Evolutionary conservation across 371 early-diverging fungal genomes (phyloP).

Genomic region (Mortierella sp.): DNA sequence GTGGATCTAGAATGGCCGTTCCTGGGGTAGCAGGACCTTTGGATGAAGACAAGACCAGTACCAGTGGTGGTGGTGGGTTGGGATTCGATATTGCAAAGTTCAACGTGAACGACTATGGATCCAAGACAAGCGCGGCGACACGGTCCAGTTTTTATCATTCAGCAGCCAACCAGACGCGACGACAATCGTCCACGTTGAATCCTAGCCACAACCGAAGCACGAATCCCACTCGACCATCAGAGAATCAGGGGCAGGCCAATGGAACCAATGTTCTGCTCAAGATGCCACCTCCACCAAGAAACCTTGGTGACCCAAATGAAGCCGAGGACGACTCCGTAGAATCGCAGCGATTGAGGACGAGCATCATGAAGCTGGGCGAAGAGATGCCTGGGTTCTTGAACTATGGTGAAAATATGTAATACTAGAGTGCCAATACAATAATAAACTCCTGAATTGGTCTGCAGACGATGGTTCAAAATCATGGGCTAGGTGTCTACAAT

Average conservation of each 20-base stretch:
- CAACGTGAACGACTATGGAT: neutral
- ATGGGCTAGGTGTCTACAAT: too few species aligned
- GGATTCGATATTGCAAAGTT: constrained; percentile 35
- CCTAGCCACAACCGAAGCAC: constrained; percentile 12
- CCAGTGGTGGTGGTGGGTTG: constrained; percentile 1
- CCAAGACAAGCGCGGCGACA: neutral
- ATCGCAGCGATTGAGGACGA: constrained; percentile 9
- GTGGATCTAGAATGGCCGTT: constrained; percentile 19
- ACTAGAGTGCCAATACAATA: neutral
- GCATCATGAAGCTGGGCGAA: constrained; percentile 27
- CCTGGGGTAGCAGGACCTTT: constrained; percentile 9
- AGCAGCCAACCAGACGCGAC: constrained; percentile 14
- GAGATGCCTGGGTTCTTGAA: constrained; percentile 28
- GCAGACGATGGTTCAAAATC: too few species aligned
- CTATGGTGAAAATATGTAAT: constrained; percentile 21
- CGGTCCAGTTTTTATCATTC: constrained; percentile 4
- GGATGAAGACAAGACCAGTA: neutral
- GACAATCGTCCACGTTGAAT: constrained; percentile 34
- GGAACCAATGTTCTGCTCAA: neutral
- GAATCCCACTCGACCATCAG: too few species aligned
- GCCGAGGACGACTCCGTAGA: neutral
- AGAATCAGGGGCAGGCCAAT: neutral
- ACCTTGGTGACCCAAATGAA: neutral
- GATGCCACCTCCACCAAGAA: constrained; percentile 13
- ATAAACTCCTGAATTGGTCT: too few species aligned